These are phyloP conservation scores for Pyrus hybrid DNA, from an alignment of 331 rosid species.

Conservation along the genomic window DNA sequence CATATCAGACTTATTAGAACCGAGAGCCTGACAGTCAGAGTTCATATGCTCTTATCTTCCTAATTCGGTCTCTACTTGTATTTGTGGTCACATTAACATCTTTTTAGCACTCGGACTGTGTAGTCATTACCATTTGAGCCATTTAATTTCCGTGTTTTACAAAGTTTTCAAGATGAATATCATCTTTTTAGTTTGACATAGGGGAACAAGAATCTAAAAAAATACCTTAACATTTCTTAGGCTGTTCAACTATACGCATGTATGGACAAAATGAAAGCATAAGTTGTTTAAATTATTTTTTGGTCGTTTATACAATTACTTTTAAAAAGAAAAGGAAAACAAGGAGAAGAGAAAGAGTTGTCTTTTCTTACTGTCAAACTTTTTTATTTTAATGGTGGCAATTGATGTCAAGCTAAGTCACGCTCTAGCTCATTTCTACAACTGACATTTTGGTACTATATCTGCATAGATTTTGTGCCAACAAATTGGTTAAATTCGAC, in stretches of 20 bases:
- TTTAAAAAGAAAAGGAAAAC: background rate
- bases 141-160: background rate
- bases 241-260: background rate
- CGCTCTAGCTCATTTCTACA: background rate
- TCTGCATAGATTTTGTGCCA: too few species aligned
- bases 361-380: background rate
- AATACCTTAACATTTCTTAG: background rate
- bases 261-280: background rate
- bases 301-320: background rate
- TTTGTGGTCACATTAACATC: background rate
- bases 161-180: background rate
- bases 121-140: background rate
- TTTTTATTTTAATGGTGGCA: background rate
- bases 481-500: too few species aligned
- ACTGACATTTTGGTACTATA: too few species aligned
- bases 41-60: background rate
- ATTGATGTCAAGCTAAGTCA: background rate
- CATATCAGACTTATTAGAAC: background rate
- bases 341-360: background rate
- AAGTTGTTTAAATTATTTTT: background rate
- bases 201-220: background rate
- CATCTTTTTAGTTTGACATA: background rate
- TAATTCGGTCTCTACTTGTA: background rate
- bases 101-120: background rate
- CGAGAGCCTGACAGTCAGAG: background rate